Base-by-base conservation (phyloP, 352 stramenopile species). In the Globisporangium irregulare region DNA sequence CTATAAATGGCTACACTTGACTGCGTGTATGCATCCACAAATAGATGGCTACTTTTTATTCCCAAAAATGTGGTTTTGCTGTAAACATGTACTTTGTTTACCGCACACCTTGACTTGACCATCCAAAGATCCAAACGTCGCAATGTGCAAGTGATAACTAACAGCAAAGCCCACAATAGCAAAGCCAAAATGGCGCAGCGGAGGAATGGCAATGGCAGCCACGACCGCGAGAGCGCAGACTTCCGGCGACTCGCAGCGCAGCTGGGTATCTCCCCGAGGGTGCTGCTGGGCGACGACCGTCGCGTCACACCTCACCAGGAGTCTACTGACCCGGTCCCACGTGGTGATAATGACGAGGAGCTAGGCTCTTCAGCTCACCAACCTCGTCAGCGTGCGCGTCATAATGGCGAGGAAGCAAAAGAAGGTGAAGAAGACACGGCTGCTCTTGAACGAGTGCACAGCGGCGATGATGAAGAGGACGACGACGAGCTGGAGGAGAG, bases 221-320 rank as follows among this genome's bases (percentile, higher is more conserved):
- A 32, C 20, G 32, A 61, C 57, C 41, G 61, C 27, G 74, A 78
- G 64, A 67, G 79, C 14, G 62, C 70, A 24, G 66, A 73, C 27
- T 79, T 90, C 27, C 78, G 73, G 2, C 79, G 76, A 7, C 69
- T 89, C 10, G 81, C 83, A 61, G 78, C 69, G 1, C 79, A 87
- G 54, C 53, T 91, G n/a, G 83, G 83, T n/a, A 71, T 91, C 25
- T 79, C 79, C 22, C 70, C 61, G 64, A 73, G 81, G 38, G 73
- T 87, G 4, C 57, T 86, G 59, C 55, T 56, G 0, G 38, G 53
- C 2, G 70, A 75, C 4, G 70, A 74, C 43, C 43, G 2, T 4
- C 43, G 18, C 18, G 24, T 12, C 10, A 46, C 24, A 55, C 7
- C 29, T 59, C 41, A 56, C 12, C 14, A 64, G 57, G n/a, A 41